A percentile compares a stretch with the other conserved stretches of the same genome.
These are phyloP conservation scores for Quillaja saponaria DNA, from an alignment of 306 rosid species.

Conservation along the genomic window DNA sequence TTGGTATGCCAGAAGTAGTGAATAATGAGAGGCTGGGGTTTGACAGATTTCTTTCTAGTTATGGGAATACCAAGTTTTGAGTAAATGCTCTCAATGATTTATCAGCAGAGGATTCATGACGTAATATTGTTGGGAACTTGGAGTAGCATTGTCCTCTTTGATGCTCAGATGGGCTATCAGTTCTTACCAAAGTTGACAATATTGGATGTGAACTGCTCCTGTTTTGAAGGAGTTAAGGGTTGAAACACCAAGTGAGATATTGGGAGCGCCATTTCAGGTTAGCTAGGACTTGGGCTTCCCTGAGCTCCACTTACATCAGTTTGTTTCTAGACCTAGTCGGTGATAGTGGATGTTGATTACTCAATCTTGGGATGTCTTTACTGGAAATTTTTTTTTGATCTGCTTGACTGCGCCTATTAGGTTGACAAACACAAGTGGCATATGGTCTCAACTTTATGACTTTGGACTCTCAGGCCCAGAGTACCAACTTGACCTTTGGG, in stretches of 20 bases:
- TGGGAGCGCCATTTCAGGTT: background rate
- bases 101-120: slow-evolving; percentile 18
- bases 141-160: slow-evolving; percentile 6
- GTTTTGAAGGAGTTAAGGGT: slow-evolving; percentile 4
- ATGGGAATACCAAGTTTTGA: slow-evolving; percentile 41
- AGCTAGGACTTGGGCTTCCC: slow-evolving; percentile 22
- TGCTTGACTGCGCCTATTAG: background rate
- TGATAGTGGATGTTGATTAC: slow-evolving; percentile 5
- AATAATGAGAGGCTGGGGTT: slow-evolving; percentile 37
- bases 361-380: slow-evolving; percentile 18
- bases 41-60: slow-evolving; percentile 35
- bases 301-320: slow-evolving; percentile 4
- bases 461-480: too few species aligned
- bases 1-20: slow-evolving; percentile 38
- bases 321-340: slow-evolving; percentile 16
- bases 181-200: slow-evolving; percentile 3
- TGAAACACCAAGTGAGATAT: slow-evolving; percentile 6
- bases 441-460: background rate
- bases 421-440: slow-evolving; percentile 17
- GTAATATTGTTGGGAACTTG: slow-evolving; percentile 23
- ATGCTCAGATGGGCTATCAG: slow-evolving; percentile 22
- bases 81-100: slow-evolving; percentile 23
- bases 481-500: too few species aligned
- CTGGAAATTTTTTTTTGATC: slow-evolving; percentile 13
- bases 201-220: slow-evolving; percentile 10